Conservation (phyloP, 192 early-diverging fungal species). For the Mortierella claussenii region DNA sequence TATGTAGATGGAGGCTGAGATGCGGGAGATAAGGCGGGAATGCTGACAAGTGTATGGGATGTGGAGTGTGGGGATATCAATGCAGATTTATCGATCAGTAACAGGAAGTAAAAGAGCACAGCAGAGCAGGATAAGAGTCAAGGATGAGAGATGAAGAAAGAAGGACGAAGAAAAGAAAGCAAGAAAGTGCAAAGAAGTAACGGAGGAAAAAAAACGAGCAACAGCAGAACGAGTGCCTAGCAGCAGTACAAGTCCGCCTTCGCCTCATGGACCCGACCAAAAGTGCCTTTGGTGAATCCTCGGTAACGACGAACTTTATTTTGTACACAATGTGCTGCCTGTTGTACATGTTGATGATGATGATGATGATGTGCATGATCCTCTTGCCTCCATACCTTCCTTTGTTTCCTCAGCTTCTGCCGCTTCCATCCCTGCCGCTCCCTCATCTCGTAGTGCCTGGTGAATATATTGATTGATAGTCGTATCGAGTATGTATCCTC, state of each 20-base stretch:
- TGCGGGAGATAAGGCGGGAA: neutral
- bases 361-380: too few species aligned
- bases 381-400: neutral
- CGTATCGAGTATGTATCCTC: too few species aligned
- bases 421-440: too few species aligned
- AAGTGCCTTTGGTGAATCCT: too few species aligned
- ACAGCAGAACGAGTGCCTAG: neutral
- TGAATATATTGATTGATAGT: too few species aligned
- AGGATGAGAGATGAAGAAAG: neutral
- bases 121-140: neutral
- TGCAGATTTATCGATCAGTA: too few species aligned
- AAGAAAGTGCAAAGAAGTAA: constrained; percentile 1
- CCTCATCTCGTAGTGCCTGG: too few species aligned
- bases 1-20: neutral
- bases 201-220: neutral
- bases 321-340: neutral
- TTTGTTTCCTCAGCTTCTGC: neutral
- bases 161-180: neutral
- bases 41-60: too few species aligned
- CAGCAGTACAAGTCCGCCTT: too few species aligned
- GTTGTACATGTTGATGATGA: neutral
- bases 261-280: too few species aligned
- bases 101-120: too few species aligned
- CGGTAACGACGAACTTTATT: constrained; percentile 5
- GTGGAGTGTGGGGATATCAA: too few species aligned